phyloP scores from a whole-genome alignment of 441 rosid genomes.

The Pelargonium australe region DNA sequence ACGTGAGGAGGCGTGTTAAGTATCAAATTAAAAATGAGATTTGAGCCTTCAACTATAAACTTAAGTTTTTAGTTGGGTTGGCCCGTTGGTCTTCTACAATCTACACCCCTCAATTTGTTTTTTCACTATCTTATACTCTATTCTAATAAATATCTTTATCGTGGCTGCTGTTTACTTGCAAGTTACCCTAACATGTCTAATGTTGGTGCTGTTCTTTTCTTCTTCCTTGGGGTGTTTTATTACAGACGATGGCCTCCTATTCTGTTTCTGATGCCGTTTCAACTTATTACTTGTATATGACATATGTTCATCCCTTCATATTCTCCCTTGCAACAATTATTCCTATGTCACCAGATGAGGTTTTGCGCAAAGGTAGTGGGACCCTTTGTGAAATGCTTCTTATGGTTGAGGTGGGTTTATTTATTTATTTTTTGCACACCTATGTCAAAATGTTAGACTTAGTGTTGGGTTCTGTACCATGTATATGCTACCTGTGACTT shows the following conservation, averaged over 20 bases:
- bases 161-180: not conserved
- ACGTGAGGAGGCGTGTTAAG: no score
- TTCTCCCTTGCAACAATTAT: conserved; percentile 96
- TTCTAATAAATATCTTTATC: not conserved
- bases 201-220: conserved; percentile 22
- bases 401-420: conserved; percentile 72
- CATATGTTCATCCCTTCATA: conserved; percentile 96
- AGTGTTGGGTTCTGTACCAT: conserved; percentile 18
- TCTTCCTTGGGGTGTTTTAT: conserved; percentile 22
- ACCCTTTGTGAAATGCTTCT: conserved; percentile 99
- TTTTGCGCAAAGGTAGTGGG: conserved; percentile 98
- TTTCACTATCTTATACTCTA: not conserved
- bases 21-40: no score
- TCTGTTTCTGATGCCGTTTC: conserved; percentile 99
- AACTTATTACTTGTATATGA: conserved; percentile 93
- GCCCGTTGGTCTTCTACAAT: no score
- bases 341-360: conserved; percentile 99
- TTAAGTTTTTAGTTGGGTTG: no score
- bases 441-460: conserved; percentile 20
- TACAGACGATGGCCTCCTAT: conserved; percentile 97
- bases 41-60: no score
- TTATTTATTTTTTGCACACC: conserved; percentile 13
- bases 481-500: conserved; percentile 21
- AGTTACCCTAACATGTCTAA: conserved; percentile 20
- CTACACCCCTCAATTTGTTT: not conserved